Base-by-base conservation (phyloP, 2,329 filamentous ascomycete genomes). In the Emergomyces orientalis region DNA sequence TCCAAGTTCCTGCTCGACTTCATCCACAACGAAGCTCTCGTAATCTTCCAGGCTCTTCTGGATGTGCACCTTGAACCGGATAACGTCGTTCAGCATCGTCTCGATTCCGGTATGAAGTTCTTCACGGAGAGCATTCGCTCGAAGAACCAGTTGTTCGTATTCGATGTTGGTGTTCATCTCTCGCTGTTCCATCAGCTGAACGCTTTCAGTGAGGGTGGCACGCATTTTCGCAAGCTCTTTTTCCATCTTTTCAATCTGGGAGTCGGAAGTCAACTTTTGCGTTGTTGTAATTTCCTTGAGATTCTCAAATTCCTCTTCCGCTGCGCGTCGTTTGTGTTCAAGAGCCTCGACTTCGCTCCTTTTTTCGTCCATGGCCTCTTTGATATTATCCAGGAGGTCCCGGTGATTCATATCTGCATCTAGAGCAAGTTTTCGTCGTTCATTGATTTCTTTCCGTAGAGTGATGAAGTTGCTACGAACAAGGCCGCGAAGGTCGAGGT, bases 241-340 rank as follows among this genome's bases (percentile, higher is more conserved):
- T 78, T 99, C 94, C 88, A 97, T 95, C 80, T 94, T 94, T 77
- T 99, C 94, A 70, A 99, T 96, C 75, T 97, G 93, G 9, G 92
- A 86, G 73, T 97, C 94, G 2, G 88, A 90, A 8, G 87, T 88
- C 73, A 93, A 85, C 78, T 95, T 95, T 74, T 96, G 91, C 22
- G 91, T 90, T 55, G 84, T 89, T 8, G 89, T 93, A 64, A 86
- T 85, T 80, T 97, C 94, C 72, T 93, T 93, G 25, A 91, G 92
- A 77, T 90, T 91, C 71, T 97, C 91, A 72, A 96, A 95, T 73
- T 97, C 92, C 71, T 96, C 90, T 73, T 96, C 89, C 0, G 93
- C 92, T 22, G 90, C 90, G 41, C 90, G 86, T 55, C 96, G 89
- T 52, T 89, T 86, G 75, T 97, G 93, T 68, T 93, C 89, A 19